A percentile compares a stretch with the other conserved stretches of the same genome.
Evolutionary conservation across 805 yeast genomes (phyloP).

Genomic region (Sugiyamaella qingdaonensis): DNA sequence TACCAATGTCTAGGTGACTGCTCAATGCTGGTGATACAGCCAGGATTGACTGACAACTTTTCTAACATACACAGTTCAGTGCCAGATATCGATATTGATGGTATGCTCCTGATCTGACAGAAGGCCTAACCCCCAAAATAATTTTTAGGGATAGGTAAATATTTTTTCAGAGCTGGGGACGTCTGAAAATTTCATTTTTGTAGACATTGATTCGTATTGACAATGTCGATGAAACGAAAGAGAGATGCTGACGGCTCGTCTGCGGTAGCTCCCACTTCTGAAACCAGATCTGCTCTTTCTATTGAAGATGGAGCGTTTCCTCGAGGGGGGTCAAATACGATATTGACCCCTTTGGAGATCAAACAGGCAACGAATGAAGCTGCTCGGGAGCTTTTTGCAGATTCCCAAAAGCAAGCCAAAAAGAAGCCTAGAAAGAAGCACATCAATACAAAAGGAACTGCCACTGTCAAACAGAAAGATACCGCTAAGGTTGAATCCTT

Average conservation of each 20-base stretch:
- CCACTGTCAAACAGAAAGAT: conserved; percentile 28
- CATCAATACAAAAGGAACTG: conserved; percentile 23
- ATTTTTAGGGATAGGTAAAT: no score
- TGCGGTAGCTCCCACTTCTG: neutral
- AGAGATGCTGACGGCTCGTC: conserved; percentile 3
- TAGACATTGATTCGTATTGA: no score
- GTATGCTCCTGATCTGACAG: no score
- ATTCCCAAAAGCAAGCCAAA: conserved; percentile 20
- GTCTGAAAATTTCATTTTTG: no score
- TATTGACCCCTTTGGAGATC: conserved; percentile 81
- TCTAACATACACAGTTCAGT: no score
- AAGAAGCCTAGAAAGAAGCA: conserved; percentile 21
- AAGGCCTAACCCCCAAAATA: no score
- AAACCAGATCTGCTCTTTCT: conserved; percentile 6
- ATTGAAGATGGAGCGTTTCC: conserved; percentile 66
- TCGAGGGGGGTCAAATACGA: conserved; percentile 74
- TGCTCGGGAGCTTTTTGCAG: conserved; percentile 64
- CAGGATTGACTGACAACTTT: no score
- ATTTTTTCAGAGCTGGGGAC: no score
- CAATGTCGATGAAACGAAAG: conserved; percentile 9
- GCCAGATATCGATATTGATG: no score
- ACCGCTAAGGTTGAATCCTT: conserved; percentile 58
- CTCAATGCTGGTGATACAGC: no score
- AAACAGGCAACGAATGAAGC: conserved; percentile 93
- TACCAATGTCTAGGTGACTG: no score